Conservation (phyloP, 768 basidiomycete species). For the Royoungia palumana region DNA sequence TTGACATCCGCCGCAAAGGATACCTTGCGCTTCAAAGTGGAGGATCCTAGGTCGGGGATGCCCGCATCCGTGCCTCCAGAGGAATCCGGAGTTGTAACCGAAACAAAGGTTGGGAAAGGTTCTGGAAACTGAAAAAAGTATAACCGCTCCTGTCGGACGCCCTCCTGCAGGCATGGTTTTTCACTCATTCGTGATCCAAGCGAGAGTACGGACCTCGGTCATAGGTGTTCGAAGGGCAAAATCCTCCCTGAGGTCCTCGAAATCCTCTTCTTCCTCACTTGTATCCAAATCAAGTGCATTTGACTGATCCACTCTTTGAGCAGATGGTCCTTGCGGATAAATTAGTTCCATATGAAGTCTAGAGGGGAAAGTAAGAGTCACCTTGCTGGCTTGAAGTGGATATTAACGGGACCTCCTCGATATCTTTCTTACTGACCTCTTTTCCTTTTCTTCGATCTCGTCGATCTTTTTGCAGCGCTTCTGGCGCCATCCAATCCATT, state of each 20-base stretch:
- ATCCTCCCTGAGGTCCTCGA: constrained; percentile 74
- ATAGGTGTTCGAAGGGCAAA: constrained; percentile 46
- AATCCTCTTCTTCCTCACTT: constrained; percentile 73
- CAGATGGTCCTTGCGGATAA: constrained; percentile 5
- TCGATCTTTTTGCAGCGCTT: constrained; percentile 56
- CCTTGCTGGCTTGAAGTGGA: constrained; percentile 33
- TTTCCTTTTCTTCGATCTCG: constrained; percentile 36
- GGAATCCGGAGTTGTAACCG: constrained; percentile 26
- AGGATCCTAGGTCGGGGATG: constrained; percentile 21
- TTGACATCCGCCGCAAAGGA: constrained; percentile 65
- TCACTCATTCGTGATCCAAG: not conserved
- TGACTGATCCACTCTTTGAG: constrained; percentile 43
- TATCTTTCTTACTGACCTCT: constrained; percentile 40
- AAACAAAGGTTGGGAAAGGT: constrained; percentile 74
- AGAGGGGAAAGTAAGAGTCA: constrained; percentile 17
- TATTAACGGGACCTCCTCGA: constrained; percentile 37
- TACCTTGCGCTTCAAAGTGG: constrained; percentile 43
- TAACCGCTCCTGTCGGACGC: constrained; percentile 58
- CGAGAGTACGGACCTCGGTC: constrained; percentile 36
- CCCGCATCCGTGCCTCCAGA: constrained; percentile 36
- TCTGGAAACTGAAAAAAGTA: constrained; percentile 91
- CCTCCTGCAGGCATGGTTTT: constrained; percentile 36
- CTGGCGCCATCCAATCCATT: constrained; percentile 90
- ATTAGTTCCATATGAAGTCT: not conserved
- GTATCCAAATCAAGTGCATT: constrained; percentile 71